Conservation (phyloP, 108 stramenopile species). For the Pseudonitzschia delicatissima region DNA sequence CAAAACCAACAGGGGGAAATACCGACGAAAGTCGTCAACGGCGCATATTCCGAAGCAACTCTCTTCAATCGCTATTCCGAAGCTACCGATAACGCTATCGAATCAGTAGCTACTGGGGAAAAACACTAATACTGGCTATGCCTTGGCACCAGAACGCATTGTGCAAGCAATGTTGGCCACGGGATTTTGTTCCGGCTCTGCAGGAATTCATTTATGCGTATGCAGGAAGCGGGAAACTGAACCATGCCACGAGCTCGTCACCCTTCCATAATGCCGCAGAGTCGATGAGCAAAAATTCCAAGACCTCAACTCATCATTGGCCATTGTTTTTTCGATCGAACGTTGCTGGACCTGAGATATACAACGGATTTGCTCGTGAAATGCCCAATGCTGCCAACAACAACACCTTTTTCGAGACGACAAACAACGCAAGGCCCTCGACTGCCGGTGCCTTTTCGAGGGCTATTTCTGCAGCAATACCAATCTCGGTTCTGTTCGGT, state of each 20-base stretch:
- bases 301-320: neutral
- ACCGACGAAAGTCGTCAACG: neutral
- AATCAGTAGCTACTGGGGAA: too few species aligned
- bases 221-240: too few species aligned
- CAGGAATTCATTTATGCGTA: neutral
- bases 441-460: neutral
- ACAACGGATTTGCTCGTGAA: neutral
- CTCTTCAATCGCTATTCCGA: constrained; percentile 7
- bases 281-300: too few species aligned
- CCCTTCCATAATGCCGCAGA: too few species aligned
- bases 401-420: neutral
- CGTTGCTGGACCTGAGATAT: neutral
- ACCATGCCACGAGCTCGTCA: neutral
- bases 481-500: constrained; percentile 24
- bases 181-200: constrained; percentile 1
- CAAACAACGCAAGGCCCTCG: neutral
- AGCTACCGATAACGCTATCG: neutral
- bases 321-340: neutral
- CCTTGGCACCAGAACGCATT: neutral
- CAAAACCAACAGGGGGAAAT: neutral
- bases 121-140: neutral
- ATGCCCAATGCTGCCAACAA: neutral
- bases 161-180: constrained; percentile 27
- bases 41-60: constrained; percentile 24
- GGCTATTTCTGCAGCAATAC: neutral